Conservation (phyloP, 768 basidiomycete species). For the Bullera alba region DNA sequence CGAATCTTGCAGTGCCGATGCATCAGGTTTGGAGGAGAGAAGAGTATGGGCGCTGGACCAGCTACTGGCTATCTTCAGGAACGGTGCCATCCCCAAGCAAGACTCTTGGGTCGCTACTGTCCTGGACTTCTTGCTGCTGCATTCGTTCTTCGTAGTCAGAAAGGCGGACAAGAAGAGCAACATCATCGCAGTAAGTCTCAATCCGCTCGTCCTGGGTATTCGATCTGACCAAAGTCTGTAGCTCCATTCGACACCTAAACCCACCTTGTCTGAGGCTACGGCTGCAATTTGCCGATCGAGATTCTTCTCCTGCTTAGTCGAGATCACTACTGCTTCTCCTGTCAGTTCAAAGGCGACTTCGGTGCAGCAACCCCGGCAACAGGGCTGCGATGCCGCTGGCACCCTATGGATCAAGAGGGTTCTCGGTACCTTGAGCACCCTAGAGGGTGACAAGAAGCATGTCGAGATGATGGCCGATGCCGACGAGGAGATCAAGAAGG, state of each 20-base stretch:
- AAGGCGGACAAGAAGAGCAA: constrained; percentile 65
- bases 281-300: constrained; percentile 61
- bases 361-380: constrained; percentile 13
- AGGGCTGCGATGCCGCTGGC: constrained; percentile 63
- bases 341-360: constrained; percentile 37
- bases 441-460: constrained; percentile 68
- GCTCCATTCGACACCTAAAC: constrained; percentile 60
- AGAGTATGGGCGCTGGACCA: constrained; percentile 84
- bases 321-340: constrained; percentile 57
- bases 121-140: constrained; percentile 71
- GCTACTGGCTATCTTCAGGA: constrained; percentile 66
- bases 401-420: constrained; percentile 71
- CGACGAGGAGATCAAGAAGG: constrained; percentile 55
- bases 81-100: constrained; percentile 65
- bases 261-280: constrained; percentile 66
- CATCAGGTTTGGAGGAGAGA: constrained; percentile 46
- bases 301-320: constrained; percentile 66
- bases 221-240: constrained; percentile 35
- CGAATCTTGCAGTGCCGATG: constrained; percentile 26
- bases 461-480: constrained; percentile 52
- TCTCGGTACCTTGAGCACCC: constrained; percentile 46
- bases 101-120: constrained; percentile 69
- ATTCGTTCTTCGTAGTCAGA: constrained; percentile 71
- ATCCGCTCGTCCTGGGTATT: neutral
- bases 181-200: constrained; percentile 56